Conservation (phyloP, 2,329 filamentous ascomycete genomes). For the Fusarium nodosum region DNA sequence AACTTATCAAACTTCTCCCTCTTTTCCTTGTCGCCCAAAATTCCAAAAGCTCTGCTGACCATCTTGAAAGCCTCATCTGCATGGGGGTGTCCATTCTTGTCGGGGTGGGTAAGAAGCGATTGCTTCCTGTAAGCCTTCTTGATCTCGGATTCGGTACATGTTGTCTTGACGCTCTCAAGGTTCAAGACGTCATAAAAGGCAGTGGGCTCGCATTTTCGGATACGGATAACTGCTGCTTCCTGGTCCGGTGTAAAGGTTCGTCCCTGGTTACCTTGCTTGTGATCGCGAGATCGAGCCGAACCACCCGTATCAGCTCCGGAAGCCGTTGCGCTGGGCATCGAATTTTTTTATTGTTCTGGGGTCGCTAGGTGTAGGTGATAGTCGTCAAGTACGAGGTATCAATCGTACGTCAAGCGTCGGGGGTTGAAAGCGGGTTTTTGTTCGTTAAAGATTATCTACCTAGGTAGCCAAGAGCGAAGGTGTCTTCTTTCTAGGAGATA, state of each 20-base stretch:
- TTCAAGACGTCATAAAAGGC: conserved; percentile 97
- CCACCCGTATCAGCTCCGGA: conserved; percentile 67
- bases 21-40: conserved; percentile 94
- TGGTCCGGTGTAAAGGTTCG: conserved; percentile 90
- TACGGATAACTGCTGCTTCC: conserved; percentile 89
- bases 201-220: conserved; percentile 84
- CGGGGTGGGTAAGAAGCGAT: conserved; percentile 93
- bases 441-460: conserved; percentile 17
- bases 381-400: conserved; percentile 5
- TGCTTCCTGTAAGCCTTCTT: conserved; percentile 98
- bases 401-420: conserved; percentile 15
- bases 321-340: conserved; percentile 63
- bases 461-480: conserved; percentile 34
- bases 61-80: conserved; percentile 99
- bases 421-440: conserved; percentile 9
- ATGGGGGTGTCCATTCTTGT: conserved; percentile 97
- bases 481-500: conserved; percentile 38
- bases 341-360: conserved; percentile 7
- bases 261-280: conserved; percentile 82
- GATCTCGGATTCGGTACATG: conserved; percentile 84
- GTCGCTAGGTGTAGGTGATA: conserved; percentile 14
- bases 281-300: conserved; percentile 68
- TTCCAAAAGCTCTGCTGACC: conserved; percentile 93
- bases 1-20: conserved; percentile 84
- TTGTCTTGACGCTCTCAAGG: conserved; percentile 72